phyloP scores from a whole-genome alignment of 305 asterid genomes.

The Fraxinus greggii region DNA sequence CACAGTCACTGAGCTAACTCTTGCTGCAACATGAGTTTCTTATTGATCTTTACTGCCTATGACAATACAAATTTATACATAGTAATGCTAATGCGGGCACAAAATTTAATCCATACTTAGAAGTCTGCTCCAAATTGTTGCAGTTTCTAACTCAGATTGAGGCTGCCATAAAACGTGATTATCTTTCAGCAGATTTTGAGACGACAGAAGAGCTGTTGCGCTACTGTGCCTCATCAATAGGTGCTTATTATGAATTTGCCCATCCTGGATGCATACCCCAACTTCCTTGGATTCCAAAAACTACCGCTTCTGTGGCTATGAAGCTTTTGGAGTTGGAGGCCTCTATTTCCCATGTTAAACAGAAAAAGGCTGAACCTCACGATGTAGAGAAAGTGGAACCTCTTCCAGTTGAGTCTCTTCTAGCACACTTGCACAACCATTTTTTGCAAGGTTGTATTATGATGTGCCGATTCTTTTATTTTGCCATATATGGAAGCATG shows the following conservation, averaged over 20 bases:
- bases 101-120: not conserved
- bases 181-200: constrained; percentile 73
- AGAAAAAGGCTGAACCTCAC: constrained; percentile 49
- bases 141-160: constrained; percentile 80
- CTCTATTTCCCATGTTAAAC: constrained; percentile 53
- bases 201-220: constrained; percentile 76
- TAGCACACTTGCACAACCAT: not conserved
- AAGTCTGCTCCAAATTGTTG: constrained; percentile 1
- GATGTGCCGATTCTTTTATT: not conserved
- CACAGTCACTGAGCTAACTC: not conserved
- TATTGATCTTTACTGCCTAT: not conserved
- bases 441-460: not conserved
- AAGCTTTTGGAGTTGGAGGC: constrained; percentile 86
- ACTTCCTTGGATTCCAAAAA: constrained; percentile 94
- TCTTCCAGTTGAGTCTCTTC: constrained; percentile 61
- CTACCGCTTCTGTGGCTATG: constrained; percentile 81
- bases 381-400: constrained; percentile 50
- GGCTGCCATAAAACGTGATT: constrained; percentile 70
- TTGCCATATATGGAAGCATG: not conserved
- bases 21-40: not conserved
- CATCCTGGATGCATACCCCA: constrained; percentile 43
- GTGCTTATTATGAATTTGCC: constrained; percentile 34
- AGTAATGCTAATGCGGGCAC: not conserved
- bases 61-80: not conserved
- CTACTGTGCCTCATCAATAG: constrained; percentile 48